phyloP scores from a whole-genome alignment of 73 alveolate genomes.

The Vitrella brassicaformis region DNA sequence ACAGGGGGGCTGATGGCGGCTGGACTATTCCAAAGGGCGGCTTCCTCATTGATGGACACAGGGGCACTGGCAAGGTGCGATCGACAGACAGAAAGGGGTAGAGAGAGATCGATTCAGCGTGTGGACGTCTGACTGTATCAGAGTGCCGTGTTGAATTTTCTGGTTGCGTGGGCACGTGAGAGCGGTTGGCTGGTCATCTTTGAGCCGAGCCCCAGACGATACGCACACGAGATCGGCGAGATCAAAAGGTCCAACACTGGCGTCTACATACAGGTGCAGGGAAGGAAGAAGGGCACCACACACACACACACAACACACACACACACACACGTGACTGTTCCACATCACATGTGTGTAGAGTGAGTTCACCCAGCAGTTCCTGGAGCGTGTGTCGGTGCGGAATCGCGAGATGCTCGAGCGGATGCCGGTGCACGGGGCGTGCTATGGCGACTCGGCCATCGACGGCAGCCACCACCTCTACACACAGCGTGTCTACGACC shows the following conservation, averaged over 20 bases:
- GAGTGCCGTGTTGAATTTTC: slow-evolving; percentile 5
- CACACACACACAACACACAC: neutral
- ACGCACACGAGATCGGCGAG: slow-evolving; percentile 15
- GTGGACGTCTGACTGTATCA: neutral
- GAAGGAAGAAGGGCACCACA: neutral
- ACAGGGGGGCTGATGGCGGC: neutral
- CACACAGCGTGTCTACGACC: slow-evolving; percentile 12
- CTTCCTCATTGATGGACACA: slow-evolving; percentile 25
- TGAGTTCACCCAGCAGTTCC: slow-evolving; percentile 36
- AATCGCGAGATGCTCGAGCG: neutral
- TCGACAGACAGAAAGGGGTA: too few relatives aligned
- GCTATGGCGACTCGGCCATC: slow-evolving; percentile 11
- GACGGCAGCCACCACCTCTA: slow-evolving; percentile 9
- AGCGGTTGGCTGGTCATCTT: slow-evolving; percentile 30
- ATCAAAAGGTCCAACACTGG: slow-evolving; percentile 30
- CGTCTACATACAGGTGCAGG: neutral
- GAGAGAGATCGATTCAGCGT: too few relatives aligned
- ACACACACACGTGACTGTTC: neutral
- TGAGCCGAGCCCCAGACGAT: slow-evolving; percentile 21
- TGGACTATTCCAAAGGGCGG: slow-evolving; percentile 3
- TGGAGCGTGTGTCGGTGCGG: neutral
- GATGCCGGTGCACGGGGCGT: slow-evolving; percentile 8
- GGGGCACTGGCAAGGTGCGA: slow-evolving; percentile 22
- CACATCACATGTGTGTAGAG: slow-evolving; percentile 12
- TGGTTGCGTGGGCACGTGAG: slow-evolving; percentile 27